These are phyloP conservation scores for Amoeboradix gromovi DNA, from an alignment of 371 early-diverging fungal genomes.

Conservation along the genomic window DNA sequence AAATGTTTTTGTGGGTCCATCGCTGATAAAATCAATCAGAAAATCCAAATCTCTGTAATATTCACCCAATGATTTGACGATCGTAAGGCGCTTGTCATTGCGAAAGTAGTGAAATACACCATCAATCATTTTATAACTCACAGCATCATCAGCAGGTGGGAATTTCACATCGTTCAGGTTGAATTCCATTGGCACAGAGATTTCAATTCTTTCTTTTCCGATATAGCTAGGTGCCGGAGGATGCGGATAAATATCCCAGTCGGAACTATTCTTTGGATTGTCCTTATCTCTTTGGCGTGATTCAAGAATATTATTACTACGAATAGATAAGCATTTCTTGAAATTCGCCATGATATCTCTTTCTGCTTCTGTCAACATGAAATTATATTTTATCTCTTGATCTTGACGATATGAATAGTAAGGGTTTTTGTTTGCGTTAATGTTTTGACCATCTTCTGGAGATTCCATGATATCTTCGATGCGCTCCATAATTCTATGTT, in stretches of 20 bases:
- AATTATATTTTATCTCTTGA: neutral
- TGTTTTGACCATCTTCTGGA: neutral
- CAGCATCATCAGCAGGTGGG: slow-evolving; percentile 5
- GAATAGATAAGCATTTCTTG: neutral
- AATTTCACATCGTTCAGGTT: neutral
- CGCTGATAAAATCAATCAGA: slow-evolving; percentile 47
- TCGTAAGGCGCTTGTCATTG: slow-evolving; percentile 13
- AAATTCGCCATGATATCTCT: neutral
- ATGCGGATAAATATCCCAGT: slow-evolving; percentile 62
- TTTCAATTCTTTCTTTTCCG: slow-evolving; percentile 4
- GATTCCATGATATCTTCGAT: neutral
- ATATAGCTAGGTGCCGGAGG: slow-evolving; percentile 44
- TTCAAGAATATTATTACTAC: neutral
- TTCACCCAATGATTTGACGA: slow-evolving; percentile 44
- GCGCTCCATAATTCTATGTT: neutral
- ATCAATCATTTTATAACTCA: slow-evolving; percentile 17
- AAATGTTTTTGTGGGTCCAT: slow-evolving; percentile 83
- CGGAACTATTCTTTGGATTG: slow-evolving; percentile 47
- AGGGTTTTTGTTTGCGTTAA: neutral
- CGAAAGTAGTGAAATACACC: slow-evolving; percentile 32
- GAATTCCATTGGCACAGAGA: slow-evolving; percentile 8
- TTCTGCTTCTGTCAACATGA: neutral
- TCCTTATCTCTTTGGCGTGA: slow-evolving; percentile 12
- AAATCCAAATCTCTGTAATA: slow-evolving; percentile 64
- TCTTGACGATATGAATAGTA: neutral